phyloP scores from a whole-genome alignment of 148 eudicot genomes.

The Rhododendron henanense region DNA sequence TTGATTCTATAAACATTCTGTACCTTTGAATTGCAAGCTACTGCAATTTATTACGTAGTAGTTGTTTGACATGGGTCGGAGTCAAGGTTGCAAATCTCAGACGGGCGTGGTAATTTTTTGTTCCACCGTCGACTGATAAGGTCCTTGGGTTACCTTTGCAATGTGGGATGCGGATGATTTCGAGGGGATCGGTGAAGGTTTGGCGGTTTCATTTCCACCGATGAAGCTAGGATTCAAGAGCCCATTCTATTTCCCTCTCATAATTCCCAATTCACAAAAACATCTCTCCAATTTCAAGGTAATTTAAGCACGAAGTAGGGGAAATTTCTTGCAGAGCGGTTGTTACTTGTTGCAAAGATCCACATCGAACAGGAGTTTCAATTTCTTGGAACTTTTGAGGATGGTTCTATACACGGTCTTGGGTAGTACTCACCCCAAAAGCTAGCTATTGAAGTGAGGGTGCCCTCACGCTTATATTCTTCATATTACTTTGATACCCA shows the following conservation, averaged over 20 bases:
- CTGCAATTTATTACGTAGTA: not conserved
- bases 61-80: not conserved
- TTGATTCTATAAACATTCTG: not conserved
- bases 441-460: too few species aligned
- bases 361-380: conserved; percentile 49
- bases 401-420: conserved; percentile 50
- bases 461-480: too few species aligned
- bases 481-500: too few species aligned
- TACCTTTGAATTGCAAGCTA: not conserved
- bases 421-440: too few species aligned
- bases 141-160: not conserved
- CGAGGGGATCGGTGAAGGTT: not conserved
- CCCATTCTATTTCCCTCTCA: not conserved
- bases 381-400: conserved; percentile 45
- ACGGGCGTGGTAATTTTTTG: not conserved
- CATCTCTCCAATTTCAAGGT: conserved; percentile 23
- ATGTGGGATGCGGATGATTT: not conserved
- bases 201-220: not conserved
- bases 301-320: conserved; percentile 58
- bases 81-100: not conserved
- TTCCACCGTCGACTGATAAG: not conserved
- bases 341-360: conserved; percentile 56
- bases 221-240: not conserved
- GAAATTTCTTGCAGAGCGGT: conserved; percentile 68
- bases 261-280: not conserved